These are phyloP conservation scores for Imleria badia DNA, from an alignment of 768 basidiomycete species.

Conservation along the genomic window DNA sequence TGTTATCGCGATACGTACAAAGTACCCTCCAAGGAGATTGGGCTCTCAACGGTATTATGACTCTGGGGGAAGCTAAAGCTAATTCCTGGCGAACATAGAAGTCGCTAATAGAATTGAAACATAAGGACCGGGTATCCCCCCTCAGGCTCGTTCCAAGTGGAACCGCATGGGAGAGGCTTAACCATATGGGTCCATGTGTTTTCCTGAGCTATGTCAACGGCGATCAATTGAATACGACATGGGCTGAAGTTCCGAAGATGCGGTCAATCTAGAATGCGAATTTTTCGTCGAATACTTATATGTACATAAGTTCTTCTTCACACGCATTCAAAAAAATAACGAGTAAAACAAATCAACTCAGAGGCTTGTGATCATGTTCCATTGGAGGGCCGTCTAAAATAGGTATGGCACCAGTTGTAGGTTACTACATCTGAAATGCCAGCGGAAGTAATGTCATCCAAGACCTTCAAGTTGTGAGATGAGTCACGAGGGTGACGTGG, in stretches of 20 bases:
- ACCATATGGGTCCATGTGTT: conserved; percentile 33
- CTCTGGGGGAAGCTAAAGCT: conserved; percentile 17
- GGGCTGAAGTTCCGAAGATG: conserved; percentile 27
- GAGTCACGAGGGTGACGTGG: conserved; percentile 6
- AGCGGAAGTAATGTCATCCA: conserved; percentile 13
- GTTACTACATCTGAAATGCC: no score
- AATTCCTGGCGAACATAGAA: conserved; percentile 7
- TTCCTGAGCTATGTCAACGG: conserved; percentile 33
- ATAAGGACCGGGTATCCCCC: conserved; percentile 12
- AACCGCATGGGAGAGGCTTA: conserved; percentile 29
- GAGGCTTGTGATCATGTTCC: conserved; percentile 7
- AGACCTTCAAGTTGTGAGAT: conserved; percentile 3
- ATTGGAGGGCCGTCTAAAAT: conserved; percentile 11
- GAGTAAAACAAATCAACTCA: conserved; percentile 6
- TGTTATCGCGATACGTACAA: conserved; percentile 30
- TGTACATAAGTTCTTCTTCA: conserved; percentile 18
- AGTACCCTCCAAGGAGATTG: conserved; percentile 56
- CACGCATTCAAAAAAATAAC: conserved; percentile 17
- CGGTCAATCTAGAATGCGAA: conserved; percentile 2
- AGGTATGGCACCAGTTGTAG: not conserved
- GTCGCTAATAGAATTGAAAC: conserved; percentile 13
- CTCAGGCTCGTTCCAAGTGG: conserved; percentile 14
- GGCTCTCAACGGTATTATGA: conserved; percentile 46
- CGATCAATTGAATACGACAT: conserved; percentile 38
- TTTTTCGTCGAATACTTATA: not conserved